Evolutionary conservation across 2,329 filamentous ascomycete species (phyloP).

Genomic region (Ophiognomonia clavigignenti-juglandacearum): DNA sequence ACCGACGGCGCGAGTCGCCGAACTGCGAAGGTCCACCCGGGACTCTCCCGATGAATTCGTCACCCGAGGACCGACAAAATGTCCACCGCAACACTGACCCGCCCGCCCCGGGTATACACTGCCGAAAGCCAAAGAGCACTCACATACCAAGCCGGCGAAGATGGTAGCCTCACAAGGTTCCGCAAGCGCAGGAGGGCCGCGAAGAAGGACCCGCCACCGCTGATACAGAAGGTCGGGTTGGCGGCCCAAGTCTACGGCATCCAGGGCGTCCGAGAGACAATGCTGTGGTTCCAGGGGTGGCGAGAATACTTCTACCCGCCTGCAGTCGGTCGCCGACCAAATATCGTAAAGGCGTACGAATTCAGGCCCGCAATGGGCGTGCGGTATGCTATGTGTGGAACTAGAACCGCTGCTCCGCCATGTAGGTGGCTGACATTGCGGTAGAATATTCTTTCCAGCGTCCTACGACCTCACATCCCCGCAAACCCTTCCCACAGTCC

Average conservation of each 20-base stretch:
- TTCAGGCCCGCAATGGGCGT: conserved; percentile 1
- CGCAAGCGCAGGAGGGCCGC: background rate
- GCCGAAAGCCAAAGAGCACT: background rate
- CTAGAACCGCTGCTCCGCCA: no score
- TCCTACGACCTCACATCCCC: conserved; percentile 27
- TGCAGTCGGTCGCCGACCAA: background rate
- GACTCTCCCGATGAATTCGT: no score
- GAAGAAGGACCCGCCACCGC: conserved; percentile 9
- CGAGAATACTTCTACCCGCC: conserved; percentile 12
- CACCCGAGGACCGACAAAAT: background rate
- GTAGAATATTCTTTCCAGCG: conserved; percentile 36
- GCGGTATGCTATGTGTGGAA: conserved; percentile 8
- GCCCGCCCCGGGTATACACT: background rate
- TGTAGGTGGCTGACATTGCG: background rate
- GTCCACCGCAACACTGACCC: background rate
- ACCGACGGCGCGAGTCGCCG: no score
- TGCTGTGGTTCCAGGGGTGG: conserved; percentile 11
- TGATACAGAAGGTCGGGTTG: conserved; percentile 9
- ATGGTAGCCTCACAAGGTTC: background rate
- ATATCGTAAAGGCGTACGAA: conserved; percentile 12
- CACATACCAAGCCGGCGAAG: background rate
- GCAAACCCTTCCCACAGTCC: conserved; percentile 34
- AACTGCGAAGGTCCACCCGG: no score
- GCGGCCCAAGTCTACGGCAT: conserved; percentile 9
- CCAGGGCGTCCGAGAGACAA: conserved; percentile 2